Base-by-base conservation (phyloP, 1,284 basidiomycete species). In the Crepidotus sp. region DNA sequence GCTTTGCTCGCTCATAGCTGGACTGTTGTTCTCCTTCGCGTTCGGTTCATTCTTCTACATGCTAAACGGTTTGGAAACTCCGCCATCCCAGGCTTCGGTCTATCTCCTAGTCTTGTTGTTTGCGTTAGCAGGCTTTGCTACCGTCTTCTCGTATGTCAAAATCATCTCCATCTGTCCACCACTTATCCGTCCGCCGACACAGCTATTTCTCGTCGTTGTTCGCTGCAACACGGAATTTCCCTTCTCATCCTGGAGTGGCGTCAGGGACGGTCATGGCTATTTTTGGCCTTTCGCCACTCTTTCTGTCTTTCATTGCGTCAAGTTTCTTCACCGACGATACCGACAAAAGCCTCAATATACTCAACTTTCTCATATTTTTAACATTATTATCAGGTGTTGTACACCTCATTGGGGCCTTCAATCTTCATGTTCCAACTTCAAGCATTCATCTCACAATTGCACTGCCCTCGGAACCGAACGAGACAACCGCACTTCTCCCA, bases 131-230 rank as follows among this genome's bases (percentile, higher is more conserved):
- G 83, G 81, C 4, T 57, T 86, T 15, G 84, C 70, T 14, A 77
- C 80, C 0, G 78, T 80, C 10, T 77, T 77, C 54, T 81, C 82
- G 82, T 87, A 58, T 41, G 82, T 67, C 7, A 2, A 35, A 26
- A 32, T 4, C 45, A 3, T 26, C n/a, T 29, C 24, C n/a, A 13
- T 14, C 6, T 10, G 13, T 27, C 22, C 27, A 36, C 13, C 18
- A 0, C 6, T 15, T 11, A 46, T 34, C 6, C 26, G 24, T 7
- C 25, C 3, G 9, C 15, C 9, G 7, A 13, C 19, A 19, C 52
- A 86, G 83, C n/a, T 83, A 78, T 55, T 85, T 87, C 55, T 81
- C 83, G 0, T 70, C 75, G 6, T 60, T 87, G 19, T 85, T 88
- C 58, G 71, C 81, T n/a, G 81, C 84, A 0, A 79, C 83, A 2